A percentile compares a stretch with the other conserved stretches of the same genome.
Evolutionary conservation across 768 basidiomycete genomes (phyloP).

Genomic region (Cyclocybe aegerita): DNA sequence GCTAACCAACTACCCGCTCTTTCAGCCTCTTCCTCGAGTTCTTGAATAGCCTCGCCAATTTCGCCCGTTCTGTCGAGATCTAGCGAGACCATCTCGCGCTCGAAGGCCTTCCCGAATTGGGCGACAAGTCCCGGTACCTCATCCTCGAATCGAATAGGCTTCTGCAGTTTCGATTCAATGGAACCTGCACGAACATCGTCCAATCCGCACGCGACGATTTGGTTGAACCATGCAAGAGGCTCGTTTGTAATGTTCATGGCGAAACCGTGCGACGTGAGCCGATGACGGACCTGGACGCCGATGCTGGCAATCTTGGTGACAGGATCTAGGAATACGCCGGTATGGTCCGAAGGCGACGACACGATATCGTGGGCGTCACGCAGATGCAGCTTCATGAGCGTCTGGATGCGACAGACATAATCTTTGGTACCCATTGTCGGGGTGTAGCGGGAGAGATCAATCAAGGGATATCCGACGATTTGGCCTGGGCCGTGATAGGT

Average conservation of each 20-base stretch:
- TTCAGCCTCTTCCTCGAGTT: slow-evolving; percentile 44
- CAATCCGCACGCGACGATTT: slow-evolving; percentile 89
- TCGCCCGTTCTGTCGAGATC: slow-evolving; percentile 42
- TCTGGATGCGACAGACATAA: slow-evolving; percentile 86
- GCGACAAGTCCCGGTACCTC: slow-evolving; percentile 53
- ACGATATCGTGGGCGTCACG: slow-evolving; percentile 56
- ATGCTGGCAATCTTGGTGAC: slow-evolving; percentile 90
- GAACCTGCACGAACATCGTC: slow-evolving; percentile 78
- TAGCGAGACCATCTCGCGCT: slow-evolving; percentile 47
- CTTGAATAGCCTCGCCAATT: slow-evolving; percentile 45
- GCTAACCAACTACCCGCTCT: slow-evolving; percentile 41
- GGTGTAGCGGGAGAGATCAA: slow-evolving; percentile 81
- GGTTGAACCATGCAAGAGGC: slow-evolving; percentile 82
- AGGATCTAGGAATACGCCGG: slow-evolving; percentile 86
- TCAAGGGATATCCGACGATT: slow-evolving; percentile 90
- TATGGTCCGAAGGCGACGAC: slow-evolving; percentile 69
- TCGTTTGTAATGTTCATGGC: slow-evolving; percentile 86
- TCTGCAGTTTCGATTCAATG: slow-evolving; percentile 47
- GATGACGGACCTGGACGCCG: slow-evolving; percentile 93
- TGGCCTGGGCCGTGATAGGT: slow-evolving; percentile 99
- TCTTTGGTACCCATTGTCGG: slow-evolving; percentile 72
- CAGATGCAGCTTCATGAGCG: slow-evolving; percentile 64
- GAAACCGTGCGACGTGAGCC: slow-evolving; percentile 94
- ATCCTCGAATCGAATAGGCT: slow-evolving; percentile 38
- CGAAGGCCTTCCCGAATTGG: slow-evolving; percentile 47